Percentiles rank a stretch among this genome's conserved stretches.
Conservation (phyloP, 2,329 filamentous ascomycete species). For the Celoporthe dispersa region DNA sequence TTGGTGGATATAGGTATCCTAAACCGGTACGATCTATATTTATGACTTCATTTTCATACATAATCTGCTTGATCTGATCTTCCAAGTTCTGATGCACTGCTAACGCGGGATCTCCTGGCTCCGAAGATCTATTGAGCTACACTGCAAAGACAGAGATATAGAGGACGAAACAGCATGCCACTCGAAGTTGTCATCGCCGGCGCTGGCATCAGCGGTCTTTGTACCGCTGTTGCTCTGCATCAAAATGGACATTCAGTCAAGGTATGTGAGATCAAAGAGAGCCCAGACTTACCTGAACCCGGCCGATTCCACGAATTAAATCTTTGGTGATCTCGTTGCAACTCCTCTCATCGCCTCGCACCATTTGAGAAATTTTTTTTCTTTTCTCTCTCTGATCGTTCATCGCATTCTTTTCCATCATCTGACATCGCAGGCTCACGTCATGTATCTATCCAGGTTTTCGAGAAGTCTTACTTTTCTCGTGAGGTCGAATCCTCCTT, state of each 20-base stretch:
- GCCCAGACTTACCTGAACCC: neutral
- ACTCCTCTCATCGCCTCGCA: neutral
- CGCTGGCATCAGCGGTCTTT: slow-evolving; percentile 40
- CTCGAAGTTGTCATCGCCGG: slow-evolving; percentile 36
- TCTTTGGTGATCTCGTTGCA: neutral
- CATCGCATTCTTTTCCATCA: neutral
- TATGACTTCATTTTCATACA: too few species aligned
- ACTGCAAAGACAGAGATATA: neutral
- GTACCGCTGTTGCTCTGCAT: slow-evolving; percentile 37
- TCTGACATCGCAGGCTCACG: slow-evolving; percentile 11
- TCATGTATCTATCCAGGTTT: slow-evolving; percentile 31
- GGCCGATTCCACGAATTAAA: neutral
- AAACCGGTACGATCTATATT: too few species aligned
- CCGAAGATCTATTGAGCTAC: neutral
- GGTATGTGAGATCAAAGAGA: slow-evolving; percentile 27
- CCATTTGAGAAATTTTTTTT: neutral
- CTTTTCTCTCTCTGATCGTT: neutral
- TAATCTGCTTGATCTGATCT: too few species aligned
- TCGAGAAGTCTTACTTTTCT: slow-evolving; percentile 38
- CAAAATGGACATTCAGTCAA: slow-evolving; percentile 34
- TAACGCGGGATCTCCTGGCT: too few species aligned
- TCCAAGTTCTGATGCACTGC: too few species aligned
- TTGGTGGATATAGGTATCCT: too few species aligned
- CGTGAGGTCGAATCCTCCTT: slow-evolving; percentile 38
- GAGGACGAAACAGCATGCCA: slow-evolving; percentile 29